Percentiles rank a stretch among this genome's conserved stretches.
phyloP scores from a whole-genome alignment of 371 early-diverging fungal genomes.

The Funneliformis caledonium region DNA sequence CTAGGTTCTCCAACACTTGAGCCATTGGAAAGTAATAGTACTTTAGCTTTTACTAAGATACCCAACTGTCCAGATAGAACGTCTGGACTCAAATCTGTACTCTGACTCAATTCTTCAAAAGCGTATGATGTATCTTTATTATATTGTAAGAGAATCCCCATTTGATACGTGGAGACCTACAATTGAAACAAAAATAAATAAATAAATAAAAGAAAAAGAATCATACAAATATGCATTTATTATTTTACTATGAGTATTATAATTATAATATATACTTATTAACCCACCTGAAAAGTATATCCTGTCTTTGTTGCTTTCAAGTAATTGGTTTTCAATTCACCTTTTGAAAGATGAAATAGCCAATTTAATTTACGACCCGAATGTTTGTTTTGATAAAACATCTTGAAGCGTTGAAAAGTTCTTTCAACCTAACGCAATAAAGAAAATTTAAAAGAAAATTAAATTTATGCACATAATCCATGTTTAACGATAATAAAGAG shows the following conservation, averaged over 20 bases:
- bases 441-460: background rate
- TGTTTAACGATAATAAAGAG: background rate
- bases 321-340: conserved; percentile 86
- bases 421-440: conserved; percentile 58
- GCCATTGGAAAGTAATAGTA: conserved; percentile 61
- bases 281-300: conserved; percentile 70
- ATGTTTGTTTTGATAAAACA: conserved; percentile 84
- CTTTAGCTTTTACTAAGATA: conserved; percentile 82
- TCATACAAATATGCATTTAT: background rate
- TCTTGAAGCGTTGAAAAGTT: conserved; percentile 80
- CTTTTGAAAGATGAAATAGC: conserved; percentile 90
- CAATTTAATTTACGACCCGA: conserved; percentile 87
- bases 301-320: conserved; percentile 68
- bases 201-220: background rate
- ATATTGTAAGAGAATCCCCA: conserved; percentile 88
- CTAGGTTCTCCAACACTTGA: conserved; percentile 58
- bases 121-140: conserved; percentile 69
- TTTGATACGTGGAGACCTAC: conserved; percentile 83
- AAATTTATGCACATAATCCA: background rate
- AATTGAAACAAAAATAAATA: background rate
- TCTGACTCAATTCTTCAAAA: conserved; percentile 64
- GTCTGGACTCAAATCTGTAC: conserved; percentile 75
- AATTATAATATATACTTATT: background rate
- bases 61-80: conserved; percentile 72
- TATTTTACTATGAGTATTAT: too few relatives aligned